These are phyloP conservation scores for Rostrohypoxylon terebratum DNA, from an alignment of 495 filamentous ascomycete species.

Conservation along the genomic window DNA sequence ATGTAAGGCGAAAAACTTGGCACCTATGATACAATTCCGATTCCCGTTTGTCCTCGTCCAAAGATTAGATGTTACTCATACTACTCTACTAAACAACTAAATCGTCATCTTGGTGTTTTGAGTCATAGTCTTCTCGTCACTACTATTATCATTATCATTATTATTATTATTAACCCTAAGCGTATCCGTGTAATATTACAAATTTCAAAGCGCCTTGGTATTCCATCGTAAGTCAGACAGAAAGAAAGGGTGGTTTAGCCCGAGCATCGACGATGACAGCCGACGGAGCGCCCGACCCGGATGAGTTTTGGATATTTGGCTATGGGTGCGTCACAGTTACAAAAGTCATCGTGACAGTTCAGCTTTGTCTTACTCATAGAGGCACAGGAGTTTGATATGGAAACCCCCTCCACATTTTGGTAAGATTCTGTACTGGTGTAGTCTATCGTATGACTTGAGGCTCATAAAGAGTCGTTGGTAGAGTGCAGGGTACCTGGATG, in stretches of 20 bases:
- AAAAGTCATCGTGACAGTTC: conserved; percentile 4
- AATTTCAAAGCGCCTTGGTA: neutral
- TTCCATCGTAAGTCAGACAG: neutral
- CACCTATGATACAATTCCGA: conserved; percentile 41
- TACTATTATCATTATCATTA: too few species aligned
- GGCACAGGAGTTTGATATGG: conserved; percentile 90
- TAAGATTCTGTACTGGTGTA: conserved; percentile 57
- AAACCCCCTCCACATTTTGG: conserved; percentile 97
- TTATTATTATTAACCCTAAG: neutral
- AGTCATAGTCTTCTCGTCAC: neutral
- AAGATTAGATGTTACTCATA: neutral
- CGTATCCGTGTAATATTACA: neutral
- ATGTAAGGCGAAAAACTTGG: conserved; percentile 45
- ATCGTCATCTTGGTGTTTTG: neutral
- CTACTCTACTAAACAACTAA: neutral
- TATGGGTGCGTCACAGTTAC: conserved; percentile 75
- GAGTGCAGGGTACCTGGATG: conserved; percentile 90
- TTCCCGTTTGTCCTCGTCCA: conserved; percentile 19
- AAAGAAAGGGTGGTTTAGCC: neutral
- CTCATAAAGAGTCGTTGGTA: conserved; percentile 53
- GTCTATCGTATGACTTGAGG: neutral
- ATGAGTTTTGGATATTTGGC: conserved; percentile 87
- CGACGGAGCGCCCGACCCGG: conserved; percentile 37
- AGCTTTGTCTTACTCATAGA: conserved; percentile 40
- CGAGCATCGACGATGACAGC: conserved; percentile 31